These are phyloP conservation scores for Plasmopara halstedii DNA, from an alignment of 352 stramenopile genomes.

Conservation along the genomic window DNA sequence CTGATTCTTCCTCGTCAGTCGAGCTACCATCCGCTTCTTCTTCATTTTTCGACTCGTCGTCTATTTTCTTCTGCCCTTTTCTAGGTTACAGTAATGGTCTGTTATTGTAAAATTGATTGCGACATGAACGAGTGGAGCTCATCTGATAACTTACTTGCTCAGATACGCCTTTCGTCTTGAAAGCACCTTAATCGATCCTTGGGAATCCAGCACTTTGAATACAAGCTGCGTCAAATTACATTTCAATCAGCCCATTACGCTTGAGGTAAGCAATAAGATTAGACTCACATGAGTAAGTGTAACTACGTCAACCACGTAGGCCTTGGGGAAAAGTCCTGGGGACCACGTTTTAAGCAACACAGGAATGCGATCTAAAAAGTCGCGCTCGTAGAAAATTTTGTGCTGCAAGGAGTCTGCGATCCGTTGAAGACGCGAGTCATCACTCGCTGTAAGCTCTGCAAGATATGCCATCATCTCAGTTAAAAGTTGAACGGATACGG, in stretches of 20 bases:
- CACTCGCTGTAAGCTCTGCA: slow-evolving; percentile 54
- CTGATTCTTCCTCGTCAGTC: slow-evolving; percentile 69
- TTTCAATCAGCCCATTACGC: slow-evolving; percentile 3
- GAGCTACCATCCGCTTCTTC: slow-evolving; percentile 45
- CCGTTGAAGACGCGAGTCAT: slow-evolving; percentile 69
- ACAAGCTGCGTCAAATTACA: slow-evolving; percentile 44
- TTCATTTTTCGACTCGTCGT: slow-evolving; percentile 21
- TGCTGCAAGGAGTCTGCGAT: slow-evolving; percentile 82
- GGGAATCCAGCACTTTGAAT: slow-evolving; percentile 77
- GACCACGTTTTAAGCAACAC: slow-evolving; percentile 77
- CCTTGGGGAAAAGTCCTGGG: slow-evolving; percentile 48
- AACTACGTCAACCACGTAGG: slow-evolving; percentile 74
- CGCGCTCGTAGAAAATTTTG: slow-evolving; percentile 85
- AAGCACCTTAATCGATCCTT: slow-evolving; percentile 82
- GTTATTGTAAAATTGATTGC: slow-evolving; percentile 4
- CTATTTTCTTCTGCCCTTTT: slow-evolving; percentile 41
- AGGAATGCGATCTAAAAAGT: slow-evolving; percentile 78
- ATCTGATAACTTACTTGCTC: slow-evolving; percentile 28
- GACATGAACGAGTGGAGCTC: neutral
- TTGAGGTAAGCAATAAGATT: neutral
- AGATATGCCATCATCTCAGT: slow-evolving; percentile 84
- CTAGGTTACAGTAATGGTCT: slow-evolving; percentile 10
- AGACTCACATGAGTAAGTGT: slow-evolving; percentile 75
- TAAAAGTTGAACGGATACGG: slow-evolving; percentile 66
- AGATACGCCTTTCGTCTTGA: slow-evolving; percentile 59